Conservation (phyloP, 306 rosid genomes). For the Vicia sativa region DNA sequence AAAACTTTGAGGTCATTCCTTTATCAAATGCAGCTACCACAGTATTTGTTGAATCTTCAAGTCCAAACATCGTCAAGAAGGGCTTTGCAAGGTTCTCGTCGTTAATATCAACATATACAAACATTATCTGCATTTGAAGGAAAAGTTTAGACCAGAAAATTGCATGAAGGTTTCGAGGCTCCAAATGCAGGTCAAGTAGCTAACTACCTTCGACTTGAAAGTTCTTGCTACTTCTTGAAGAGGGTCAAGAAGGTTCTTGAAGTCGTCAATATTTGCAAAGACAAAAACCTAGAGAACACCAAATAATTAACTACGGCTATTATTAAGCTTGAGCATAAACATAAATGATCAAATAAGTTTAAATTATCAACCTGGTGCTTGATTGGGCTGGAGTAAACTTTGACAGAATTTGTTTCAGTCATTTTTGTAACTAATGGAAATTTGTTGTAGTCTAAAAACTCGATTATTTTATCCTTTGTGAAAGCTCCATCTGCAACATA, state of each 20-base stretch:
- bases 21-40: conserved; percentile 87
- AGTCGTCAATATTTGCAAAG: conserved; percentile 59
- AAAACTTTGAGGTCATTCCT: conserved; percentile 70
- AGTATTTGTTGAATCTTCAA: conserved; percentile 72
- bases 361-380: conserved; percentile 67
- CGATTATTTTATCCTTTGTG: conserved; percentile 55
- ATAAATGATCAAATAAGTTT: conserved; percentile 28
- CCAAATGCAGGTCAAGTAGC: conserved; percentile 33
- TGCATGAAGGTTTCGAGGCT: conserved; percentile 28
- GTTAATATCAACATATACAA: conserved; percentile 63
- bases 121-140: conserved; percentile 66
- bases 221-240: conserved; percentile 79
- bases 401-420: conserved; percentile 73
- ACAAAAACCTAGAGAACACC: conserved; percentile 63
- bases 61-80: conserved; percentile 76
- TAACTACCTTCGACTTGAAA: conserved; percentile 79
- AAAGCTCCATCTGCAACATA: conserved; percentile 72
- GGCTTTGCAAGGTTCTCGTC: conserved; percentile 97
- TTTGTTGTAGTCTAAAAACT: conserved; percentile 77
- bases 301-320: conserved; percentile 23
- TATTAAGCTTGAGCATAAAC: conserved; percentile 16
- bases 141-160: conserved; percentile 32
- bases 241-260: conserved; percentile 59
- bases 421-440: conserved; percentile 78
- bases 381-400: conserved; percentile 76